A percentile compares a stretch with the other conserved stretches of the same genome.
These are phyloP conservation scores for Cucurbita maxima DNA, from an alignment of 306 rosid species.

Conservation along the genomic window DNA sequence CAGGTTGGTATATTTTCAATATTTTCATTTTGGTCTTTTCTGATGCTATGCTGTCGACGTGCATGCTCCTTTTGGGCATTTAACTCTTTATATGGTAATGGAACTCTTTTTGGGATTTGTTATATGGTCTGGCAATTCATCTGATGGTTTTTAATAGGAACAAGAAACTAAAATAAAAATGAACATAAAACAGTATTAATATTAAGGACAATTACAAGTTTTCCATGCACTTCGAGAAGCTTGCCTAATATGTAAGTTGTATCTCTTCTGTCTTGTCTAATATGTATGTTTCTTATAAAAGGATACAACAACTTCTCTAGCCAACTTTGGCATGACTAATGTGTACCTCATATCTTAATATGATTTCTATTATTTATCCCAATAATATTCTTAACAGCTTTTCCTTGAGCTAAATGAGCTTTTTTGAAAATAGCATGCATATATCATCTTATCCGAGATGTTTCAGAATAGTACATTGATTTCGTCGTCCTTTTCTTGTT, in stretches of 20 bases:
- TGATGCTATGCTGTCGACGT: not conserved
- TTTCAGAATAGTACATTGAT: not conserved
- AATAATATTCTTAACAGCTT: not conserved
- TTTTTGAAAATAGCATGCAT: not conserved
- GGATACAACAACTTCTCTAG: not conserved
- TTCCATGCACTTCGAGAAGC: not conserved
- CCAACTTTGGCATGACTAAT: not conserved
- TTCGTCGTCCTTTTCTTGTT: slow-evolving; percentile 6
- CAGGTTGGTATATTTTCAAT: slow-evolving; percentile 44
- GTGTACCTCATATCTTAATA: not conserved
- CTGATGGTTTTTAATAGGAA: not conserved
- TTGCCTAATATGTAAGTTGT: not conserved
- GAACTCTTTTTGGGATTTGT: not conserved
- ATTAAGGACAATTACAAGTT: not conserved
- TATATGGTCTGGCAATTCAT: not conserved
- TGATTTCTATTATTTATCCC: not conserved
- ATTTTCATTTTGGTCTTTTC: not conserved
- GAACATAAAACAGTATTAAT: not conserved
- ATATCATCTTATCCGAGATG: not conserved
- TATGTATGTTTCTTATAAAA: too few species aligned
- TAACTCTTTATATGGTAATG: not conserved
- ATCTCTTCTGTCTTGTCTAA: not conserved
- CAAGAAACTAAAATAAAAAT: not conserved
- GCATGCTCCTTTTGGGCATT: not conserved
- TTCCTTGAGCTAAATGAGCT: not conserved